Evolutionary conservation across 805 yeast species (phyloP).

Genomic region (Brettanomyces anomalus): DNA sequence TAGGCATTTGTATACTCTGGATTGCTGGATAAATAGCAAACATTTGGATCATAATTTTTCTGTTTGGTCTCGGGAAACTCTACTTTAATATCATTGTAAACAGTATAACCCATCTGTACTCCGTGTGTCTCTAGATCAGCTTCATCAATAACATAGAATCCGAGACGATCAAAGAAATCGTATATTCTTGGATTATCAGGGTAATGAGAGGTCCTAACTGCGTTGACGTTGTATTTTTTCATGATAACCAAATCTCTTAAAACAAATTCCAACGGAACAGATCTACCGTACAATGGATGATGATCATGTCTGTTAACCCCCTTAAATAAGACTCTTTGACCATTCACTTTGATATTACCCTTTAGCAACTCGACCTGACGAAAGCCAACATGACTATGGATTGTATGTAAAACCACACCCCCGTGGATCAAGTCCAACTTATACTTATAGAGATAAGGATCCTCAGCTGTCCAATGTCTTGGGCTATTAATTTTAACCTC

Average conservation of each 20-base stretch:
- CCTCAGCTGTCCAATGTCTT: slow-evolving; percentile 1
- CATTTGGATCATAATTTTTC: not conserved
- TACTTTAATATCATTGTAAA: not conserved
- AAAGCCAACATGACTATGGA: not conserved
- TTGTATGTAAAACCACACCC: not conserved
- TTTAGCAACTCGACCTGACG: not conserved
- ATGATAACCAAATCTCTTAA: not conserved
- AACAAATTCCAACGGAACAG: slow-evolving; percentile 1
- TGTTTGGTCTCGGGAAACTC: not conserved
- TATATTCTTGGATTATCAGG: not conserved
- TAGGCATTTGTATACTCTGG: not conserved
- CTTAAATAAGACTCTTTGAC: not conserved
- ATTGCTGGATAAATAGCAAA: not conserved
- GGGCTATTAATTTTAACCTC: not conserved
- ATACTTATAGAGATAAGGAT: slow-evolving; percentile 1
- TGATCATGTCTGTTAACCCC: slow-evolving; percentile 1
- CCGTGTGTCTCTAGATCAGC: slow-evolving; percentile 1
- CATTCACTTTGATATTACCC: not conserved
- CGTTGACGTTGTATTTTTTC: not conserved
- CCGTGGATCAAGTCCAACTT: not conserved
- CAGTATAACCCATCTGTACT: not conserved
- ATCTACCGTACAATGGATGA: not conserved
- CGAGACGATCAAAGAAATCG: not conserved
- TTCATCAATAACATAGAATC: slow-evolving; percentile 1
- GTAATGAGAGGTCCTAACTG: slow-evolving; percentile 1